Percentiles rank a stretch among this genome's conserved stretches.
phyloP scores from a whole-genome alignment of 768 basidiomycete genomes.

The Lyophyllum semitale region DNA sequence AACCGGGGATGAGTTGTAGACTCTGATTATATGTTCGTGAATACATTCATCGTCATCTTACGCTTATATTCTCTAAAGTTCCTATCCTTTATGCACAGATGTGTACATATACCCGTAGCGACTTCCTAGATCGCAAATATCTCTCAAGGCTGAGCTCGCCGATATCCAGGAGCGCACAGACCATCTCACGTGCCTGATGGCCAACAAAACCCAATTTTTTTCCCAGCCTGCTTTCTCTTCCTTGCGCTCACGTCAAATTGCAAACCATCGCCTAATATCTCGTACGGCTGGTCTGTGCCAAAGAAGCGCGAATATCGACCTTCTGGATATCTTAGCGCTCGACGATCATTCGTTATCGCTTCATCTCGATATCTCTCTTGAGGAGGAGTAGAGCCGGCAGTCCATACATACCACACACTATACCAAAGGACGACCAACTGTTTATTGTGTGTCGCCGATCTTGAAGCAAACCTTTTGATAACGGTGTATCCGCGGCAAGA shows the following conservation, averaged over 20 bases:
- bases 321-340: constrained; percentile 40
- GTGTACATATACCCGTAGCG: not conserved
- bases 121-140: not conserved
- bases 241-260: constrained; percentile 51
- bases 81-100: not conserved
- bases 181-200: not conserved
- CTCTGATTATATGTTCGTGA: not conserved
- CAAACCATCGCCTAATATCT: constrained; percentile 25
- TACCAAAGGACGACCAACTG: not conserved
- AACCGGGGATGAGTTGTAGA: constrained; percentile 26
- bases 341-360: constrained; percentile 18
- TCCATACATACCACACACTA: constrained; percentile 26
- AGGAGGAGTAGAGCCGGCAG: constrained; percentile 39
- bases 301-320: constrained; percentile 38
- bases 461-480: no score
- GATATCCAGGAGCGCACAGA: not conserved
- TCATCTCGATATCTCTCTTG: constrained; percentile 25
- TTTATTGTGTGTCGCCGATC: not conserved
- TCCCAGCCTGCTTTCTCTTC: constrained; percentile 18
- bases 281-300: constrained; percentile 43
- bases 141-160: not conserved
- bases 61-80: not conserved
- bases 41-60: not conserved
- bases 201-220: not conserved
- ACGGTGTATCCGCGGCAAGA: no score